Base-by-base conservation (phyloP, 306 rosid species). In the Cyclanthera cordifolia region DNA sequence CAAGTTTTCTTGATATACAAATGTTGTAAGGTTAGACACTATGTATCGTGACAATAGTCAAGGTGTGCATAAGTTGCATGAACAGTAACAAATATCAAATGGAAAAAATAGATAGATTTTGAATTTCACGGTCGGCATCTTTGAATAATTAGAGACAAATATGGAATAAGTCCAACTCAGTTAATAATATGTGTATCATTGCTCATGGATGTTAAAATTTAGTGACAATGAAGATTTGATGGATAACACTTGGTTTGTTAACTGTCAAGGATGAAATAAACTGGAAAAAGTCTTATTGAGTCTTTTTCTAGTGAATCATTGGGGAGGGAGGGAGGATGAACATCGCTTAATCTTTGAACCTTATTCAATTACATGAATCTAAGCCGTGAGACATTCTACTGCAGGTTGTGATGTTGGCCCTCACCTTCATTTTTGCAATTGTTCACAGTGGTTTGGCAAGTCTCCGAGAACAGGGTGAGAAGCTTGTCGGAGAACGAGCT, bases 371-470 rank as follows among this genome's bases (percentile, higher is more conserved):
- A 8, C 55, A 60, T n/a, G 63, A n/a, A 47, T 75, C 77, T 71
- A 79, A 25, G 68, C 53, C 64, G 79, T 59, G 66, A 66, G 67
- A 70, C 74, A 56, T 69, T 70, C 66, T 68, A 67, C 15, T 77
- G 88, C 91, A 93, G 98, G 89, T 89, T 72, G 91, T 86, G 69
- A 84, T 93, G 89, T 68, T 93, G 80, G 48, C 77, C 74, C 82
- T 93, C 17, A 80, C 78, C 70, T 75, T 82, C 71, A 79, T 87
- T 74, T 93, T 93, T 83, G 98, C 93, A 3, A 5, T 67, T 45
- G 90, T 74, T 54, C 98, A 93, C 66, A 89, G 98, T 80, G 98
- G 98, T 72, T 73, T 93, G 79, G 98, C 98, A 71, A 87, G 85
- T 76, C 77, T 86, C 76, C 80, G 98, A 55, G 92, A 89, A 53